Evolutionary conservation across 352 stramenopile genomes (phyloP), one percentile per base, ranked within the genome.

Genomic region (Pythium scleroteichum): DNA sequence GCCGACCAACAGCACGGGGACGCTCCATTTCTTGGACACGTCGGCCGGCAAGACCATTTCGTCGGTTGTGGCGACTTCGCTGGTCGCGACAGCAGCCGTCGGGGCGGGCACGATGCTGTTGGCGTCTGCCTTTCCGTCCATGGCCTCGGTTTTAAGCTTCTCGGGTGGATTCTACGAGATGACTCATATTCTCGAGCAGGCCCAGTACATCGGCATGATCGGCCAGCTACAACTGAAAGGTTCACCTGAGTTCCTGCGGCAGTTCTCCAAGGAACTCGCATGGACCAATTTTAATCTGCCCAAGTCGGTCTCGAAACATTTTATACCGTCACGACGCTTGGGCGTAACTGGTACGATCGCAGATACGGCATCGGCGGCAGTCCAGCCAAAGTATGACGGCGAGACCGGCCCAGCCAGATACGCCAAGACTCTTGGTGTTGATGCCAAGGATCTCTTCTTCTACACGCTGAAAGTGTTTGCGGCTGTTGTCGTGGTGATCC

Each of bases 231-330:
- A 84, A 32, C 79, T 93, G 40, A 61, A 79, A 23, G 86, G 85
- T 35, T 81, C 85, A 13, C 86, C 86, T 9, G 76, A 74, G 54
- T 95, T 95, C 63, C 66, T 95, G 32, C 57, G 85, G 53, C 59
- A 92, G 59, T 94, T 95, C 58, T 92, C 85, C 19, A 88, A 90
- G 48, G 69, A 92, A 35, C 70, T 95, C 16, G 72, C 85, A 29
- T 95, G 86, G 86, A 93, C 86, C 20, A 95, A 95, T 53, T 91
- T 94, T 29, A 95, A 95, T 59, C 41, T 95, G 20, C 75, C 81
- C 35, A 91, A 87, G 53, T 71, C 71, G 2, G 71, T 74, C 42
- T 68, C 50, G 6, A 63, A 73, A 17, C 50, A 55, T 23, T 54
- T 71, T 20, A 14, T 71, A 3, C 63, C 57, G 23, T 64, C 40